These are phyloP conservation scores for Neonectria magnoliae DNA, from an alignment of 2,329 filamentous ascomycete species.

Conservation along the genomic window DNA sequence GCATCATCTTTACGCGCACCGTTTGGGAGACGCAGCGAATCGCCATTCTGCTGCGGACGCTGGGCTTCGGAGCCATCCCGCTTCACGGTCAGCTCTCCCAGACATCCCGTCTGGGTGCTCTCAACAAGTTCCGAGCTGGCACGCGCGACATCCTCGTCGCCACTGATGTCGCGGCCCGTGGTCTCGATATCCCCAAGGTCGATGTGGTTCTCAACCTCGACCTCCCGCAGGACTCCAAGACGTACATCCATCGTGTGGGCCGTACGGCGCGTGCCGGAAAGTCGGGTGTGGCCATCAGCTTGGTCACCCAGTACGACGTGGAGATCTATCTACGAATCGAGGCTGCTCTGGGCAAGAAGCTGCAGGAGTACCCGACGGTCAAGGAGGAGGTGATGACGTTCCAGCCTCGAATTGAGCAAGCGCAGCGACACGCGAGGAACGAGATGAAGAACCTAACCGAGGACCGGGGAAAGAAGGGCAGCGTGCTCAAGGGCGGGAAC, in stretches of 20 bases:
- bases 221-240: conserved; percentile 85
- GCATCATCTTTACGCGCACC: conserved; percentile 91
- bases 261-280: conserved; percentile 89
- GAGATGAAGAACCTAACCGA: conserved; percentile 87
- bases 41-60: conserved; percentile 80
- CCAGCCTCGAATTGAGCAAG: conserved; percentile 80
- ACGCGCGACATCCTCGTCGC: conserved; percentile 89
- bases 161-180: conserved; percentile 92
- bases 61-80: conserved; percentile 91
- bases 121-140: conserved; percentile 88
- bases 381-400: conserved; percentile 90
- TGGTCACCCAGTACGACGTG: conserved; percentile 89
- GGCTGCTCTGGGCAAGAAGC: conserved; percentile 80
- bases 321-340: conserved; percentile 86
- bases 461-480: conserved; percentile 67
- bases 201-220: conserved; percentile 90
- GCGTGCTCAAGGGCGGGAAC: conserved; percentile 50
- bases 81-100: conserved; percentile 93
- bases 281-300: conserved; percentile 79
- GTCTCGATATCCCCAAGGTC: conserved; percentile 92
- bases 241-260: conserved; percentile 89
- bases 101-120: conserved; percentile 82
- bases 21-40: conserved; percentile 90
- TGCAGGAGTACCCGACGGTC: conserved; percentile 73
- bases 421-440: conserved; percentile 79